Evolutionary conservation across 2,329 filamentous ascomycete genomes (phyloP), one percentile per base, ranked within the genome.

Genomic region (Amauroascus verrucosus): DNA sequence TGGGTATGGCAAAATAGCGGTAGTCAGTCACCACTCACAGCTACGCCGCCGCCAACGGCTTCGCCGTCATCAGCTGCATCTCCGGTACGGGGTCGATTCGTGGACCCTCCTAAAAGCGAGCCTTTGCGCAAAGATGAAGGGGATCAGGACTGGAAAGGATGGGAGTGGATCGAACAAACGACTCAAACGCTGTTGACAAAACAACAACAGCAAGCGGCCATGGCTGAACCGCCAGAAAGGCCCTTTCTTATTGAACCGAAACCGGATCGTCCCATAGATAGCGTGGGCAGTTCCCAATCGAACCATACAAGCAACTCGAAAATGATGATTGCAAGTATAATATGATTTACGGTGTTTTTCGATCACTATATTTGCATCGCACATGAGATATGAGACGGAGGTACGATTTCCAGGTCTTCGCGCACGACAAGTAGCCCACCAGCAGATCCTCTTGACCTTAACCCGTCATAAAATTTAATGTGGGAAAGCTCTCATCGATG

Each of bases 1-100:
- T 97, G 91, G 91, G 79, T 90, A 3, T 96, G 90, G 91, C 71
- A 79, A 62, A 76, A 79, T 28, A 76, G 77, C 33, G 83, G 85
- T 61, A 74, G 66, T 2, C 70, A 67, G 8, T 67, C 66, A 54
- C 70, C 35, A 13, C 26, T 47, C 18, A 48, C 26, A 16, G 44
- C 45, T 6, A 51, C 53, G 37, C 48, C 56, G 30, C 48, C 53
- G 33, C 48, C 53, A 30, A 26, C 51, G 22, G 53, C 48, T 9
- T 38, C 52, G 18, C 32, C 50, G 26, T 48, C 56, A 41, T 55
- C 48, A 18, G 48, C n/a, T 16, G 28, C 22, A 43, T 51, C 56
- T 16, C 53, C 54, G 8, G 32, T 56, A 2, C 40, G 30, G n/a
- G 13, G 46, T n/a, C 46, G 61, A 59, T 45, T 55, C 54, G 18